Evolutionary conservation across 768 basidiomycete genomes (phyloP), one percentile per base, ranked within the genome.

Genomic region (Boletus sp.): DNA sequence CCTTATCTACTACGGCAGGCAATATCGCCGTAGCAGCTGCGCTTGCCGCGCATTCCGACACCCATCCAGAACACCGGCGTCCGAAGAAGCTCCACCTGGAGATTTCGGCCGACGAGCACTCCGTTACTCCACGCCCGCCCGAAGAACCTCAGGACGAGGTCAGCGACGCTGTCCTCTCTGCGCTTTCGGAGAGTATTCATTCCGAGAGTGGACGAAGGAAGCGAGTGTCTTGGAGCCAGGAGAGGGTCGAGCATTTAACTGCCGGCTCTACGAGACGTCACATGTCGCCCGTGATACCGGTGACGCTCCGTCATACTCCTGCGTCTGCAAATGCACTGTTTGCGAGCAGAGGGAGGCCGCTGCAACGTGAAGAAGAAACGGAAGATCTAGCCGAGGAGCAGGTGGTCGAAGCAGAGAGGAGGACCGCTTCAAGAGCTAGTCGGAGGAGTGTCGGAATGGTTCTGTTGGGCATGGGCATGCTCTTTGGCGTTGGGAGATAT

Each of bases 391-490:
- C 35, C 15, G 67, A 62, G 14, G 70, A 63, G 20, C 67, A 63
- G 14, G 62, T 33, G 62, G 74, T 49, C 50, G 67, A 64, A 12
- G 36, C 55, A 2, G 64, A 52, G 50, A 62, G 60, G 32, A 65
- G 71, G 55, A 75, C 78, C 36, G 72, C 75, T 56, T 87, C 87
- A n/a, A 78, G 85, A 58, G 83, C 85, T 8, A 87, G 84, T 63
- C 80, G 84, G 58, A 81, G 84, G 58, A 83, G 87, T 32, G 87
- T 88, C 6, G 85, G 84, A 2, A 86, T 96, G 77, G 83, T 95
- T 18, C 91, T 97, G 63, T 77, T 97, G 59, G 83, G 90, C 37
- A 77, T 83, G 11, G 92, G 90, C 76, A 78, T 85, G 11, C 73
- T 97, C 57, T 87, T 92, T 62, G 80, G 90, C 0, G 65, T 91